Evolutionary conservation across 495 filamentous ascomycete species (phyloP), one percentile per base, ranked within the genome.

Genomic region (Xeromyces bisporus): DNA sequence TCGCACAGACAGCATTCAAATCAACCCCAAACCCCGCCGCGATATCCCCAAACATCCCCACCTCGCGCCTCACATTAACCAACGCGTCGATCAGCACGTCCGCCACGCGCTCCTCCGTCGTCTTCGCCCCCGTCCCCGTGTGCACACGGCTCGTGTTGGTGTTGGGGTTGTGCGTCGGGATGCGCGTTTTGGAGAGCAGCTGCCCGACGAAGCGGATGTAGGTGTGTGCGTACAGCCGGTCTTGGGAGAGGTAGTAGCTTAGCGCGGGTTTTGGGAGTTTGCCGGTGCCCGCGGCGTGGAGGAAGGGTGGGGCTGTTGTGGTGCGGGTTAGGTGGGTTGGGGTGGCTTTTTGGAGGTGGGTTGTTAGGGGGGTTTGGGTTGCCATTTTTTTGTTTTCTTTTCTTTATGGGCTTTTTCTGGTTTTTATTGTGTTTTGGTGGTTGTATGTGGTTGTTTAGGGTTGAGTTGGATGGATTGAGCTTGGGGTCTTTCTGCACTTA

Each of bases 241-340:
- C 80, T 52, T 83, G 77, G 14, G 74, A 65, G 24, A 86, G 67
- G 78, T 78, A 86, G 48, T 67, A 59, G 21, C 67, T 63, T 8
- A 84, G 64, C 0, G 55, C 46, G 1, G 52, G 39, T 26, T 68
- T 66, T 13, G 66, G 49, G 18, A 84, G 58, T 3, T 57, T 65
- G 33, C 78, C 78, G 30, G 59, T 51, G 15, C 77, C 77, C 15
- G 77, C 77, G 32, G 67, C 59, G 15, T 61, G 57, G 33, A 86
- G 71, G 58, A 86, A 86, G 1, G 69, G 66, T 37, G 71, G 62
- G 34, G 70, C 68, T 12, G 77, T 83, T 29, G 77, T 73, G 9
- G 48, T 44, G 11, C 53, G 51, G 44, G 71, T 66, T 34, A 60
- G 43, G 26, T 39, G 2, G n/a, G n/a, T n/a, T 3, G 43, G 55